Conservation (phyloP, 352 stramenopile genomes). For the Phytophthora sansomeana region DNA sequence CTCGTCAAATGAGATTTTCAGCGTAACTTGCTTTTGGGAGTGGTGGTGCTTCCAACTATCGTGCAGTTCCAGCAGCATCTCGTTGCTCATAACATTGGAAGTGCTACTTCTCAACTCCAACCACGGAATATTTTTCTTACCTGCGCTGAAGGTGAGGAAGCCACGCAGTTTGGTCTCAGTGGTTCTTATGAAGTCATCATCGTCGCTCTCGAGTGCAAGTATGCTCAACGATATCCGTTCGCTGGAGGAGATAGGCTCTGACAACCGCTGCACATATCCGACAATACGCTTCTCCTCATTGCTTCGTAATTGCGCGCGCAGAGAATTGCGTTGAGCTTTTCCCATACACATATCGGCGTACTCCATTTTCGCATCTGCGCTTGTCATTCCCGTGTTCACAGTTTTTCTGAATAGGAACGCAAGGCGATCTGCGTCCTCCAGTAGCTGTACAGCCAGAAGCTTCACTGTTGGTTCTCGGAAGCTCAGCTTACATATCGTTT, state of each 20-base stretch:
- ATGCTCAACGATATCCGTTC: background rate
- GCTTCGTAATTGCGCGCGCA: conserved; percentile 30
- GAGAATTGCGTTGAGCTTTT: conserved; percentile 24
- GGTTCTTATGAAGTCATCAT: no score
- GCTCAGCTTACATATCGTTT: conserved; percentile 37
- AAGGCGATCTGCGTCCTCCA: conserved; percentile 35
- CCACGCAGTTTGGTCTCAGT: no score
- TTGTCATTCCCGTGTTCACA: conserved; percentile 2
- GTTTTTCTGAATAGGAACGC: conserved; percentile 43
- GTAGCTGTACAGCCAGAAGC: conserved; percentile 40
- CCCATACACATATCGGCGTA: conserved; percentile 27
- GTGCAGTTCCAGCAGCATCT: conserved; percentile 51
- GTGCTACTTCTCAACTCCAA: conserved; percentile 34
- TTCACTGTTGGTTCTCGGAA: conserved; percentile 54
- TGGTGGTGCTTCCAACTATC: conserved; percentile 55
- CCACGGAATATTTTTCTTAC: background rate
- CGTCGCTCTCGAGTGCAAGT: conserved; percentile 25
- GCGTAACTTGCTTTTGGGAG: conserved; percentile 9
- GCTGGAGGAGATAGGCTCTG: no score
- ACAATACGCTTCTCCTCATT: conserved; percentile 27
- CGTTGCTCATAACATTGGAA: conserved; percentile 40
- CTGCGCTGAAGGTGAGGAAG: no score
- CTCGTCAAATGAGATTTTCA: background rate
- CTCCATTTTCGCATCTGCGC: conserved; percentile 23
- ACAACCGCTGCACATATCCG: conserved; percentile 18